Evolutionary conservation across 441 rosid species (phyloP).

Genomic region (Erysimum cheiri): DNA sequence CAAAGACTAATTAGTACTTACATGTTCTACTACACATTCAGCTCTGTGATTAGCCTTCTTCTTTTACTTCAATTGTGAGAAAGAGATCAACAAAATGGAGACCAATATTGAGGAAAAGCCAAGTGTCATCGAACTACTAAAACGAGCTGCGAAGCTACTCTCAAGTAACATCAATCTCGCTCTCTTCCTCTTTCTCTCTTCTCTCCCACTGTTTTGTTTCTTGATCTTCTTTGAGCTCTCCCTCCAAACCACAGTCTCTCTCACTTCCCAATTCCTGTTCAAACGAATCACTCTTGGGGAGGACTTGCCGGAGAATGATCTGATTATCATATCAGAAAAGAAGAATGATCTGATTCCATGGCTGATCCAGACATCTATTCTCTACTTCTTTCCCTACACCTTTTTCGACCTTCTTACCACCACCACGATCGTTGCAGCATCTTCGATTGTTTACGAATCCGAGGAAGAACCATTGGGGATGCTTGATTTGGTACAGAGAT

Average conservation of each 20-base stretch:
- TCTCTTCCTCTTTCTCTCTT: slow-evolving; percentile 38
- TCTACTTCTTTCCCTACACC: slow-evolving; percentile 45
- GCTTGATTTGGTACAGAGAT: neutral
- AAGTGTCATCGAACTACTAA: neutral
- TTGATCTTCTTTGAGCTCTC: slow-evolving; percentile 44
- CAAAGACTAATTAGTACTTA: neutral
- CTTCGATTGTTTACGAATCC: slow-evolving; percentile 30
- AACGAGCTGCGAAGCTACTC: slow-evolving; percentile 22
- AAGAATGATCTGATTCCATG: slow-evolving; percentile 20
- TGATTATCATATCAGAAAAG: slow-evolving; percentile 3
- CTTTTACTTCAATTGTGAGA: neutral
- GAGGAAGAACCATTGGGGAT: slow-evolving; percentile 33
- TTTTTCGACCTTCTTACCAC: slow-evolving; percentile 43
- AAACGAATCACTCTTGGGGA: neutral
- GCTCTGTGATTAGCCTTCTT: slow-evolving; percentile 1
- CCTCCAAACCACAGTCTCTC: slow-evolving; percentile 37
- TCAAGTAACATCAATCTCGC: slow-evolving; percentile 26
- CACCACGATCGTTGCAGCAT: slow-evolving; percentile 34
- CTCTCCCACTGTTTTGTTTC: slow-evolving; percentile 45
- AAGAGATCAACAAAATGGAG: neutral
- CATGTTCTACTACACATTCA: neutral
- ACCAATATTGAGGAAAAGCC: slow-evolving; percentile 20
- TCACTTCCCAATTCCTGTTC: slow-evolving; percentile 19
- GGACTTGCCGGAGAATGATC: slow-evolving; percentile 4
- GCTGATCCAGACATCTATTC: slow-evolving; percentile 32